Percentiles rank a stretch among this genome's conserved stretches.
Evolutionary conservation across 495 filamentous ascomycete genomes (phyloP).

Genomic region (Penicillium daleae): DNA sequence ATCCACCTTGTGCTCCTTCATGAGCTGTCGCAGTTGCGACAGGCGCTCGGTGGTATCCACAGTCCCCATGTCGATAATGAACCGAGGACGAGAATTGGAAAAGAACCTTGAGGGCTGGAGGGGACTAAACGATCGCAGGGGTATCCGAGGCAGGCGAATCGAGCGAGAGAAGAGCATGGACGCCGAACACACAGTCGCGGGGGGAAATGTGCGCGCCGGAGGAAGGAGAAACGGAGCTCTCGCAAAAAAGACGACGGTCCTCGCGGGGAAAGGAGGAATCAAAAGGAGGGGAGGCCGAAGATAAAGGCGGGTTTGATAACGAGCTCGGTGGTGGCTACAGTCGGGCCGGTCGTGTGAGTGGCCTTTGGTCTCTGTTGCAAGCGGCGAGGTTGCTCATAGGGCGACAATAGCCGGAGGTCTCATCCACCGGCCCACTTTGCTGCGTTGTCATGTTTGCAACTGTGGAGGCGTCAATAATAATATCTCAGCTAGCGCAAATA

Average conservation of each 20-base stretch:
- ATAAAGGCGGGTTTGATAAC: slow-evolving; percentile 21
- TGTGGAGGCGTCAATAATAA: slow-evolving; percentile 2
- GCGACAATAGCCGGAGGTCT: slow-evolving; percentile 8
- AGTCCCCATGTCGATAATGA: slow-evolving; percentile 72
- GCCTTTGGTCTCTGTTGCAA: slow-evolving; percentile 3
- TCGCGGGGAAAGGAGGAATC: background rate
- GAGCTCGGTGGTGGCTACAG: slow-evolving; percentile 16
- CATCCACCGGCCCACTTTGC: slow-evolving; percentile 21
- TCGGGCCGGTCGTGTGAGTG: slow-evolving; percentile 23
- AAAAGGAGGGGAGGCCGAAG: slow-evolving; percentile 7
- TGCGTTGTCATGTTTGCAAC: slow-evolving; percentile 24
- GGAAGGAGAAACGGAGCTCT: background rate
- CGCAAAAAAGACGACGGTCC: background rate
- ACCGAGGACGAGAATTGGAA: slow-evolving; percentile 40
- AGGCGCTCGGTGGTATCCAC: slow-evolving; percentile 83
- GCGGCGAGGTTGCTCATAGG: slow-evolving; percentile 13
- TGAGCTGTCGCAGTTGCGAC: slow-evolving; percentile 75
- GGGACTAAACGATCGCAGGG: slow-evolving; percentile 40
- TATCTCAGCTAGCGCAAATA: no score
- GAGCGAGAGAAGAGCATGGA: slow-evolving; percentile 49
- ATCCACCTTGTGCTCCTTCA: slow-evolving; percentile 86
- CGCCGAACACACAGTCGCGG: slow-evolving; percentile 11
- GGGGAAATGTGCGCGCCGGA: background rate
- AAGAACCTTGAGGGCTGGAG: slow-evolving; percentile 40
- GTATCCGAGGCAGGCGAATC: slow-evolving; percentile 41